Evolutionary conservation across 208 protist species (phyloP).

Genomic region (Trypanosoma brucei): DNA sequence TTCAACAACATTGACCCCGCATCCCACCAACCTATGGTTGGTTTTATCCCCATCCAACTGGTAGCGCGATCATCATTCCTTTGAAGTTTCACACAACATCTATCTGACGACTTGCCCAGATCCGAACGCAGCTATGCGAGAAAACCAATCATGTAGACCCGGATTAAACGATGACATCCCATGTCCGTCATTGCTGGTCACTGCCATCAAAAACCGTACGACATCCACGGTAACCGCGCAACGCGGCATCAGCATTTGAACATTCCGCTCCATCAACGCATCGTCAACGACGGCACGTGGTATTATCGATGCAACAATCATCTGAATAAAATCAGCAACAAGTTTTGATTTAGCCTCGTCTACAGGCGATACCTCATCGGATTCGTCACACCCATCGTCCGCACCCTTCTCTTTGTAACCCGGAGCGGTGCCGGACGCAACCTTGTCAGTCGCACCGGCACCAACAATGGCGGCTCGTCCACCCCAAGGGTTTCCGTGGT

Average conservation of each 20-base stretch:
- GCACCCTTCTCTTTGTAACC: background rate
- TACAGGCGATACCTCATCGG: slow-evolving; percentile 24
- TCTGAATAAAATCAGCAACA: slow-evolving; percentile 61
- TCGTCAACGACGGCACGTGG: slow-evolving; percentile 52
- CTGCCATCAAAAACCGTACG: slow-evolving; percentile 47
- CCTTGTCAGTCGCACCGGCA: background rate
- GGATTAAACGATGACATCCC: slow-evolving; percentile 33
- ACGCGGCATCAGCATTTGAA: slow-evolving; percentile 51
- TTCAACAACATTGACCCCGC: too few relatives aligned
- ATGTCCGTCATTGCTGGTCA: slow-evolving; percentile 25
- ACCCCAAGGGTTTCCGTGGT: too few relatives aligned
- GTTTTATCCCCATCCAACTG: too few relatives aligned
- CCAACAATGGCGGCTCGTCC: background rate
- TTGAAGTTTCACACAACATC: too few relatives aligned
- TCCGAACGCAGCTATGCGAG: slow-evolving; percentile 38
- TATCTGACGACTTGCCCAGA: background rate
- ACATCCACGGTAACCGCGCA: slow-evolving; percentile 46
- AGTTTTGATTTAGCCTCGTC: slow-evolving; percentile 67
- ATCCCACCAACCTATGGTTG: too few relatives aligned
- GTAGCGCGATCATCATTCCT: too few relatives aligned
- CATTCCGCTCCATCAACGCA: slow-evolving; percentile 46
- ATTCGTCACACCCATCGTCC: background rate
- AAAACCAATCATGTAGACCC: slow-evolving; percentile 75
- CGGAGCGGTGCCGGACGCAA: background rate
- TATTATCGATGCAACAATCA: slow-evolving; percentile 40